Evolutionary conservation across 495 filamentous ascomycete species (phyloP).

Genomic region (Neurospora tetraspora): DNA sequence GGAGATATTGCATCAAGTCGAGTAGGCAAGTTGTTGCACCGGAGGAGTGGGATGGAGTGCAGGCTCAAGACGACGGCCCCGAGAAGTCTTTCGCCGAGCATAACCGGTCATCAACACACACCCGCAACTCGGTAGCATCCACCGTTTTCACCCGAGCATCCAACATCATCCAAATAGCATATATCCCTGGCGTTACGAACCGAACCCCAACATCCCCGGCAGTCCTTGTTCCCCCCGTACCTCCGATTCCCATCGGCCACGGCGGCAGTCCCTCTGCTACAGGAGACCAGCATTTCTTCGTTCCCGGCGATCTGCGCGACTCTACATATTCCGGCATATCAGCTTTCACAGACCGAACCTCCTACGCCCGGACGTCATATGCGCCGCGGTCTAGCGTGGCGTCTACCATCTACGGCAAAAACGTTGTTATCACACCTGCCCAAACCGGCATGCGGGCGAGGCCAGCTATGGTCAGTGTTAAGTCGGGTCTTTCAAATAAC

Average conservation of each 20-base stretch:
- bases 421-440: conserved; percentile 73
- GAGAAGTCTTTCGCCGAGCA: conserved; percentile 53
- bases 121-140: conserved; percentile 83
- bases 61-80: conserved; percentile 41
- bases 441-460: conserved; percentile 77
- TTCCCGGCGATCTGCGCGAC: conserved; percentile 83
- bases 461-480: conserved; percentile 84
- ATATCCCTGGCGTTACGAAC: conserved; percentile 96
- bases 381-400: conserved; percentile 72
- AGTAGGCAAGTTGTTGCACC: conserved; percentile 46
- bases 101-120: conserved; percentile 71
- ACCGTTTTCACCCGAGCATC: conserved; percentile 92
- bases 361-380: conserved; percentile 54
- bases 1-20: conserved; percentile 77
- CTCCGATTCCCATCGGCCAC: conserved; percentile 70
- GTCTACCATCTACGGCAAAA: conserved; percentile 84
- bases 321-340: conserved; percentile 65
- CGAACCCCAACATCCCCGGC: conserved; percentile 73
- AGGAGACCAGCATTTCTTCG: conserved; percentile 86
- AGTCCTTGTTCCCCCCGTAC: conserved; percentile 81
- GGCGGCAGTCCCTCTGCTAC: conserved; percentile 44
- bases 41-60: conserved; percentile 45
- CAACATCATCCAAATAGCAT: conserved; percentile 98
- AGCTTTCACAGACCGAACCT: conserved; percentile 55
- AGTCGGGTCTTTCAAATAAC: conserved; percentile 42